Conservation (phyloP, 192 early-diverging fungal species). For the Spizellomyces punctatus region DNA sequence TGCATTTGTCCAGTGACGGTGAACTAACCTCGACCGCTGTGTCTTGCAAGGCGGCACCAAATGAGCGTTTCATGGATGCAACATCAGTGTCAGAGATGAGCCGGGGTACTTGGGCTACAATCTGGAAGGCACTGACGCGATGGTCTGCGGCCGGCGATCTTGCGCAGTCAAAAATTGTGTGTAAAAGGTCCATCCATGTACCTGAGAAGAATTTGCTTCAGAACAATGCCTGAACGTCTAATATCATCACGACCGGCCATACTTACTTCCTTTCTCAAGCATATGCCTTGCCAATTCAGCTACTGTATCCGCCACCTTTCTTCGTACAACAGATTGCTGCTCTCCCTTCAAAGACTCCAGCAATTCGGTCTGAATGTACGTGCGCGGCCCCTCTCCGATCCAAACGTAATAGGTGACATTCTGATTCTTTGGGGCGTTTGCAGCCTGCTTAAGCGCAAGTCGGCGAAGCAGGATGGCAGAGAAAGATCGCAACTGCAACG, state of each 20-base stretch:
- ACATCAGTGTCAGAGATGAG: slow-evolving; percentile 74
- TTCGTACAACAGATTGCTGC: slow-evolving; percentile 68
- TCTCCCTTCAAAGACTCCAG: slow-evolving; percentile 80
- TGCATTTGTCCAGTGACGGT: background rate
- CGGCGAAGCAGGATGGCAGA: slow-evolving; percentile 71
- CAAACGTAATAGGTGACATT: slow-evolving; percentile 72
- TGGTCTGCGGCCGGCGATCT: slow-evolving; percentile 74
- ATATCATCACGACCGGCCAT: background rate
- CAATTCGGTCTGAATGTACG: slow-evolving; percentile 74
- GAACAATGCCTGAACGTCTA: background rate
- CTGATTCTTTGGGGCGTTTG: slow-evolving; percentile 47
- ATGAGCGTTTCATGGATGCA: slow-evolving; percentile 70
- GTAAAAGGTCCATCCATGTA: slow-evolving; percentile 81
- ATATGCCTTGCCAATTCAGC: slow-evolving; percentile 75
- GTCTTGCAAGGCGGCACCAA: slow-evolving; percentile 70
- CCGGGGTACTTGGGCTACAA: slow-evolving; percentile 82
- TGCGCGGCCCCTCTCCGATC: slow-evolving; percentile 64
- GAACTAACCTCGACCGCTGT: slow-evolving; percentile 3
- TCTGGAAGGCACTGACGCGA: slow-evolving; percentile 87
- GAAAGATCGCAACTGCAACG: slow-evolving; percentile 62
- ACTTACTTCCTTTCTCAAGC: slow-evolving; percentile 39
- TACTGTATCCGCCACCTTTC: slow-evolving; percentile 95
- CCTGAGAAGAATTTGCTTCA: slow-evolving; percentile 34
- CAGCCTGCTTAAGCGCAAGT: slow-evolving; percentile 50
- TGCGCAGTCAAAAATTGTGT: slow-evolving; percentile 79